Evolutionary conservation across 164 flowering plant species (phyloP), one percentile per base, ranked within the genome.

Genomic region (Vitis cinerea): DNA sequence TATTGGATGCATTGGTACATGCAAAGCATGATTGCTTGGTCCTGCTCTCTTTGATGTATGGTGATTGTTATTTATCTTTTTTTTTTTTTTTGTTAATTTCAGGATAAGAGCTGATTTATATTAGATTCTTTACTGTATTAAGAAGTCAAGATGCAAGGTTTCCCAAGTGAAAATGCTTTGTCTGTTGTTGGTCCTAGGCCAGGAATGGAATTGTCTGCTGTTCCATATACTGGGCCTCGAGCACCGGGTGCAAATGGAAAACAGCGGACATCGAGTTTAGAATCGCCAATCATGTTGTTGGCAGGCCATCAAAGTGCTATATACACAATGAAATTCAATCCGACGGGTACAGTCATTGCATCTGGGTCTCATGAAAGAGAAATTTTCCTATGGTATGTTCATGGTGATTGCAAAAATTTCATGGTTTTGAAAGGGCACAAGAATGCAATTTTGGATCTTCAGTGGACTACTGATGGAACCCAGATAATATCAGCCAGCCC

Each of bases 291-390:
- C 67, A 95, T 95, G 98, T 74, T 91, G 73, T 79, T 95, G 16
- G 27, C 87, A 0, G 99, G 99, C 50, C 99, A 95, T 74, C 98
- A 88, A 75, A 91, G 98, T 84, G 92, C 94, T 47, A 71, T 95
- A 70, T 95, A 95, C 72, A 87, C 98, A 4, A 82, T 93, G 97
- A 95, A 93, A 81, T 95, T 93, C 81, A 93, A 93, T 77, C 99
- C 99, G 8, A 75, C 88, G 16, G 99, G 99, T 50, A 90, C 88
- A 10, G 83, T 91, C 11, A 64, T 95, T 74, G 99, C 97, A 48
- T 95, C 98, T 58, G 99, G 99, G 56, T 95, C 99, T 19, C 97
- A 95, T 58, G 99, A 95, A 76, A 84, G 72, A 72, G 99, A 95
- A 65, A 95, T 95, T 59, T 95, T 93, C 71, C 84, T 95, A 15